Base-by-base conservation (phyloP, 1,284 basidiomycete genomes). In the Inonotus obliquus region DNA sequence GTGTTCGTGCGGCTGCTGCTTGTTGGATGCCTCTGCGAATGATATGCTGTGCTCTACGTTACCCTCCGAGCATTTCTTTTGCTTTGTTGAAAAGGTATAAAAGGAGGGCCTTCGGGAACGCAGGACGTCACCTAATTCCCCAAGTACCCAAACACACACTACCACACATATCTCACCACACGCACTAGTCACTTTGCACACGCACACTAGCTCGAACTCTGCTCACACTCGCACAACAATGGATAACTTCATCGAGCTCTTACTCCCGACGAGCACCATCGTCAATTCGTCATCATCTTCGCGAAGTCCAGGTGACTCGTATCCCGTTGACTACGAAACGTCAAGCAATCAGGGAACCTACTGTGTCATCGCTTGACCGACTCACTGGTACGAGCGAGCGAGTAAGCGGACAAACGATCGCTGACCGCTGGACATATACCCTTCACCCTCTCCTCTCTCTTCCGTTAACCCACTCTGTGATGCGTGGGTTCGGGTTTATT, bases 311-410 rank as follows among this genome's bases (percentile, higher is more conserved):
- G 48, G 56, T 25, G 48, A 45, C 17, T 61, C 60, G 1, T 25
- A 27, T 10, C 59, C 59, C 27, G 38, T 39, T 29, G 60, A 61
- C 54, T 23, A 13, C 47, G 44, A 49, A 4, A 7, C 17, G 2
- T 54, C 54, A 17, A 51, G 47, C 11, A 38, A 10, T 11, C 37
- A 32, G 14, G 53, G 60, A 9, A 53, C 47, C 3, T 56, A 49
- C 55, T 61, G 60, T 47, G 60, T 61, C 45, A 53, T 61, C 25
- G 60, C 60, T 41, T 60, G 29, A 45, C 23, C 58, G n/a, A 27
- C 54, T 39, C 38, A 5, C 5, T 25, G 32, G 32, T 32, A 9
- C 32, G 32, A 32, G 32, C 32, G 32, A 32, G n/a, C 32, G 32
- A 4, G 9, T 32, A 32, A 9, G 9, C 32, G 32, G 32, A 32